Evolutionary conservation across 148 eudicot species (phyloP).

Genomic region (Heliamphora exappendiculata): DNA sequence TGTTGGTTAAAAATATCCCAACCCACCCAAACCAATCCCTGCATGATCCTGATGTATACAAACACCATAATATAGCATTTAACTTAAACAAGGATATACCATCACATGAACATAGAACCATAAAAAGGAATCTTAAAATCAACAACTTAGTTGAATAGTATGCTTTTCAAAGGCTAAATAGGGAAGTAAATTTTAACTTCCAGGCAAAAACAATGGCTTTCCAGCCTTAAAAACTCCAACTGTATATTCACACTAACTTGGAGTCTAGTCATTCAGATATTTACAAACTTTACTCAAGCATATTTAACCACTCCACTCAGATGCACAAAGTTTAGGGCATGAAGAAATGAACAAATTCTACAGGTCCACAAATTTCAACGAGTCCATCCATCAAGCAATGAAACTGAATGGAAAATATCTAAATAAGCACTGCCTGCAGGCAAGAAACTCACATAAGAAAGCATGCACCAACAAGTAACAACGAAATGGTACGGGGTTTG

Average conservation of each 20-base stretch:
- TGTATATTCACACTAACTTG: background rate
- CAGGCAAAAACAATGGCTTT: background rate
- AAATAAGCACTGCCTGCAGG: background rate
- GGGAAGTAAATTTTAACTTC: background rate
- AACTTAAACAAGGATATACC: background rate
- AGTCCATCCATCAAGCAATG: background rate
- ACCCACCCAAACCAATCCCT: too few species aligned
- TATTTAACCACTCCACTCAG: background rate
- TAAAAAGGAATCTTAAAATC: background rate
- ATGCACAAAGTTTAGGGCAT: background rate
- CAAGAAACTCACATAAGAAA: slow-evolving; percentile 73
- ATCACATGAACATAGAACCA: background rate
- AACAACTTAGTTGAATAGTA: background rate
- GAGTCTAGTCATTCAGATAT: background rate
- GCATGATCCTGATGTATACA: too few species aligned
- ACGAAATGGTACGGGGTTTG: slow-evolving; percentile 81
- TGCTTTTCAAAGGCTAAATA: background rate
- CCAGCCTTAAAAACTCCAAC: background rate
- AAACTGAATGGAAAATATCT: background rate
- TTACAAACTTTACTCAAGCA: background rate
- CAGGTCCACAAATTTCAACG: background rate
- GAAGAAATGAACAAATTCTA: background rate
- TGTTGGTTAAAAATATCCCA: too few species aligned
- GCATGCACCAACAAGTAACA: slow-evolving; percentile 86
- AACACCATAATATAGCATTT: too few species aligned